phyloP scores from a whole-genome alignment of 2,329 filamentous ascomycete genomes.

The Pseudomassariella vexata region DNA sequence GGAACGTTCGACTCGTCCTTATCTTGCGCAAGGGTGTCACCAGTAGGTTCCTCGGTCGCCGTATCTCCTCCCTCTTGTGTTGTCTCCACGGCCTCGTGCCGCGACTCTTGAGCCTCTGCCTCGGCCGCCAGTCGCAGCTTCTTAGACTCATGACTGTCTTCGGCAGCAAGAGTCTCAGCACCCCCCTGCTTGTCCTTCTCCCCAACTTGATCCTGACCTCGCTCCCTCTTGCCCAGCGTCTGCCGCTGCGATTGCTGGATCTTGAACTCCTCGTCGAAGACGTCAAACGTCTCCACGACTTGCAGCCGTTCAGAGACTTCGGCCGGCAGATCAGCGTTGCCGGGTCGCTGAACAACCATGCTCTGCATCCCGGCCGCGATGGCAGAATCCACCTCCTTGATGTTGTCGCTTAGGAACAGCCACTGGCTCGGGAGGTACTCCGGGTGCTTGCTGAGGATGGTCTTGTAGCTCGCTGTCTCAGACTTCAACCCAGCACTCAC shows the following conservation, averaged over 20 bases:
- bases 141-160: slow-evolving; percentile 2
- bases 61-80: slow-evolving; percentile 3
- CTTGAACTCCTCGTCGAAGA: slow-evolving; percentile 16
- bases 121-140: too few species aligned
- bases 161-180: not conserved
- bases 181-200: slow-evolving; percentile 1
- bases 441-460: slow-evolving; percentile 49
- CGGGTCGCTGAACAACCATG: slow-evolving; percentile 58
- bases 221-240: slow-evolving; percentile 8
- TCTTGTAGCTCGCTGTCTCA: slow-evolving; percentile 60
- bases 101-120: too few species aligned
- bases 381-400: slow-evolving; percentile 62
- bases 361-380: slow-evolving; percentile 57
- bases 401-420: slow-evolving; percentile 79
- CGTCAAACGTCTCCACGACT: slow-evolving; percentile 22
- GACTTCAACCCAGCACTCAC: slow-evolving; percentile 73
- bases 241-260: slow-evolving; percentile 11
- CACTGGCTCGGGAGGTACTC: slow-evolving; percentile 46
- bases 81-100: too few species aligned
- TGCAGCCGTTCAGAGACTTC: slow-evolving; percentile 32
- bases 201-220: slow-evolving; percentile 1
- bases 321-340: slow-evolving; percentile 58
- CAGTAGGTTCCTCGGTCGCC: too few species aligned
- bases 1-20: too few species aligned
- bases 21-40: too few species aligned